phyloP scores from a whole-genome alignment of 345 rosid species.

The Luvunga scandens region DNA sequence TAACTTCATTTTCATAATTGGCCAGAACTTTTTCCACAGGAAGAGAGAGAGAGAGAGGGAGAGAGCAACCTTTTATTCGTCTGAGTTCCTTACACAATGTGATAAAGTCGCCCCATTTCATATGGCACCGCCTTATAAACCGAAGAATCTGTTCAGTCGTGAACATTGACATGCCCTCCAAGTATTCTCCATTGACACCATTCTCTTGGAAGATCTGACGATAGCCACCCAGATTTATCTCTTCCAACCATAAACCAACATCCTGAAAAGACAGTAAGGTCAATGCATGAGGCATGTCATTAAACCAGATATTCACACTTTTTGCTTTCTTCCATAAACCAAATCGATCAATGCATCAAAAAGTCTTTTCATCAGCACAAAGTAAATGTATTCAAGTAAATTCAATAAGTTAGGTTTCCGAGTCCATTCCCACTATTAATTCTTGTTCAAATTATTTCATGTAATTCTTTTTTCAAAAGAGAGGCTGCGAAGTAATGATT shows the following conservation, averaged over 20 bases:
- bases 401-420: neutral
- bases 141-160: constrained; percentile 97
- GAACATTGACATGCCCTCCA: constrained; percentile 97
- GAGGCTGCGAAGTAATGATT: neutral
- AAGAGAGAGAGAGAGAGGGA: neutral
- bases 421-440: neutral
- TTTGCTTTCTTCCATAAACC: neutral
- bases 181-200: constrained; percentile 90
- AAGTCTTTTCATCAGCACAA: neutral
- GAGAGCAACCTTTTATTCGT: constrained; percentile 74
- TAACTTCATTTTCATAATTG: neutral
- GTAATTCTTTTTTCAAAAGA: neutral
- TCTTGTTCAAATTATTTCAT: neutral
- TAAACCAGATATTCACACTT: neutral
- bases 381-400: neutral
- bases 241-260: constrained; percentile 96
- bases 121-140: constrained; percentile 96
- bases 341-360: neutral
- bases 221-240: constrained; percentile 85
- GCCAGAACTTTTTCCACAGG: neutral
- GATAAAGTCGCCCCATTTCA: constrained; percentile 99
- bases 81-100: constrained; percentile 96
- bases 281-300: neutral
- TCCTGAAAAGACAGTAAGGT: constrained; percentile 42
- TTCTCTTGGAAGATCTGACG: constrained; percentile 87